Base-by-base conservation (phyloP, 805 yeast genomes). In the Torulaspora delbrueckii region DNA sequence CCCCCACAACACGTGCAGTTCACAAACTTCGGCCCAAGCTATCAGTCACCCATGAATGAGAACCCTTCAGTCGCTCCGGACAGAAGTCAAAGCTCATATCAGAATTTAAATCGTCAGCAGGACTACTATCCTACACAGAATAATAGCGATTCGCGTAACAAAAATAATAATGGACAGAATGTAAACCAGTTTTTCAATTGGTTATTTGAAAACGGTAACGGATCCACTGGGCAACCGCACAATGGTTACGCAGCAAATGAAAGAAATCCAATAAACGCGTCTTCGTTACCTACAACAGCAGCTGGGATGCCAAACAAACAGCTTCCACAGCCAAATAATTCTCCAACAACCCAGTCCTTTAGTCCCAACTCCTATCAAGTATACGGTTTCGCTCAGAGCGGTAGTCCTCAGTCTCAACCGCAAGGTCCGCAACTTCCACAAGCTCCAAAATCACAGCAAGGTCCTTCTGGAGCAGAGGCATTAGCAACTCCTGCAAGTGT, bases 101-200 rank as follows among this genome's bases (percentile, higher is more conserved):
- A 42, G 23, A 37, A 34, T 7, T 28, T 18, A 22, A 19, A 22
- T 27, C 34, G 35, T 14, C 45, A 42, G 8, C 34, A 27, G 36
- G 30, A 28, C 7, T 36, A 16, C 34, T 31, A 31, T 31, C 4
- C 34, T 10, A 5, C 34, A 14, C 18, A 31, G 8, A 31, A 31
- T 16, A 31, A 13, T 16, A 16, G 10, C 22, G 19, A 31, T 1
- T 18, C 34, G 10, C 40, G 40, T 9, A n/a, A 24, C 10, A 42
- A 42, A 8, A 27, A 14, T 12, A 10, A 37, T 26, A 28, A 31
- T 19, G 43, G 18, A 18, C 42, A 37, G 14, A 52, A 45, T 39
- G 39, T 39, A 12, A 48, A 50, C 31, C 52, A 52, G 31, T 51
- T 56, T 19, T 53, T 56, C 44, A 49, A 48, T 32, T 56, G 57